A percentile compares a stretch with the other conserved stretches of the same genome.
Evolutionary conservation across 2,329 filamentous ascomycete species (phyloP).

Genomic region (Monilinia polystroma): DNA sequence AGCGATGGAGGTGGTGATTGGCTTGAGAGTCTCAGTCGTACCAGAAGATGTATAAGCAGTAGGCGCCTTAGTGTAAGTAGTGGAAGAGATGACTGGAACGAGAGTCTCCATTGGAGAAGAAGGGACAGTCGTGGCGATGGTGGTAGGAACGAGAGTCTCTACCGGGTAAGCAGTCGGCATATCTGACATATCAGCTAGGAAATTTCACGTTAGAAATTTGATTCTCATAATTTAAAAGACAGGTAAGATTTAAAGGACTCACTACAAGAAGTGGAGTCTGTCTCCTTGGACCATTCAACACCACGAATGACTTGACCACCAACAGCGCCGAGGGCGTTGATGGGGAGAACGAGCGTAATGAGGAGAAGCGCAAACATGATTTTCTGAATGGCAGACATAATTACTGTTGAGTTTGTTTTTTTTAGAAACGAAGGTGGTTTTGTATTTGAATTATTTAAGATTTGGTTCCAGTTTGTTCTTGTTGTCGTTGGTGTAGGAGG

Average conservation of each 20-base stretch:
- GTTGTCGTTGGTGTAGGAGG: not conserved
- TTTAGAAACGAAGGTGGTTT: constrained; percentile 10
- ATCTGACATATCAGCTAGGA: not conserved
- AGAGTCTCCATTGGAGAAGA: not conserved
- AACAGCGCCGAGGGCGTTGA: not conserved
- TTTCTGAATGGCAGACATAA: constrained; percentile 6
- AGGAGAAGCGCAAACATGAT: constrained; percentile 2
- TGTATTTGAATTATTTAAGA: not conserved
- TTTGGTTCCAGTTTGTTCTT: not conserved
- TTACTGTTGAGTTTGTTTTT: not conserved
- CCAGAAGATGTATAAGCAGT: not conserved
- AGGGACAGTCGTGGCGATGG: too few species aligned
- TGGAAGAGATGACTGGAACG: not conserved
- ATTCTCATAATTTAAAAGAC: not conserved
- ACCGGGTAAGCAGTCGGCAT: not conserved
- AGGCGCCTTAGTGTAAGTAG: not conserved
- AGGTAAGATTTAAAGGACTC: not conserved
- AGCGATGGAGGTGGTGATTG: not conserved
- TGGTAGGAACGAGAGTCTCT: not conserved
- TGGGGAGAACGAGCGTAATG: not conserved
- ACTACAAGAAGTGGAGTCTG: not conserved
- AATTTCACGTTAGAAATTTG: not conserved
- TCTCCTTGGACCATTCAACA: not conserved
- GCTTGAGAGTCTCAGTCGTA: not conserved
- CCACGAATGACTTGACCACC: not conserved